Conservation (phyloP, 345 rosid genomes). For the Boechera divaricarpa region DNA sequence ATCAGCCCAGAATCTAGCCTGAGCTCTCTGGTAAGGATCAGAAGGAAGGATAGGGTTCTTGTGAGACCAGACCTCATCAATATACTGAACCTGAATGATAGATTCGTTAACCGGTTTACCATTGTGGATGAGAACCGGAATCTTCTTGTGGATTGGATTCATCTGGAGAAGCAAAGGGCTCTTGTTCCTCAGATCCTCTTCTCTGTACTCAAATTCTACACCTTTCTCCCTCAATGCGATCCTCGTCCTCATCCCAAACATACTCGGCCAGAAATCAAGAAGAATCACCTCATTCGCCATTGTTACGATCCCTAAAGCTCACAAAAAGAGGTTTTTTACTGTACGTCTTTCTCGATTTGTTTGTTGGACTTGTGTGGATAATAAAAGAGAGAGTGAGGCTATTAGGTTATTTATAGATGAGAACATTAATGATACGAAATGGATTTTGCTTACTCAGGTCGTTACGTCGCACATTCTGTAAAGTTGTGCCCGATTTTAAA, state of each 20-base stretch:
- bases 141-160: constrained; percentile 46
- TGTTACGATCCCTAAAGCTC: not conserved
- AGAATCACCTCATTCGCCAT: constrained; percentile 40
- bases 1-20: constrained; percentile 42
- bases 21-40: constrained; percentile 42
- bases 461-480: not conserved
- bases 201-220: constrained; percentile 32
- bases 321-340: not conserved
- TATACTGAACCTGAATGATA: constrained; percentile 28
- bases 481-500: not conserved
- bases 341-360: not conserved
- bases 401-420: not conserved
- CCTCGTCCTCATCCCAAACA: constrained; percentile 43
- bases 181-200: constrained; percentile 24
- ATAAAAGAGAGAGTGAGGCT: too few species aligned
- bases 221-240: constrained; percentile 38
- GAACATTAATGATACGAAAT: not conserved
- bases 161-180: constrained; percentile 32
- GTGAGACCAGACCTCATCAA: constrained; percentile 41
- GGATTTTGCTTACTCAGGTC: not conserved
- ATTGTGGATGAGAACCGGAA: constrained; percentile 35
- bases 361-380: not conserved
- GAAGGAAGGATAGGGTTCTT: constrained; percentile 44
- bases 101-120: constrained; percentile 31
- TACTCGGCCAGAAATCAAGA: constrained; percentile 44